Percentiles rank a stretch among this genome's conserved stretches.
Conservation (phyloP, 2,329 filamentous ascomycete genomes). For the Xylariaceae sp. region DNA sequence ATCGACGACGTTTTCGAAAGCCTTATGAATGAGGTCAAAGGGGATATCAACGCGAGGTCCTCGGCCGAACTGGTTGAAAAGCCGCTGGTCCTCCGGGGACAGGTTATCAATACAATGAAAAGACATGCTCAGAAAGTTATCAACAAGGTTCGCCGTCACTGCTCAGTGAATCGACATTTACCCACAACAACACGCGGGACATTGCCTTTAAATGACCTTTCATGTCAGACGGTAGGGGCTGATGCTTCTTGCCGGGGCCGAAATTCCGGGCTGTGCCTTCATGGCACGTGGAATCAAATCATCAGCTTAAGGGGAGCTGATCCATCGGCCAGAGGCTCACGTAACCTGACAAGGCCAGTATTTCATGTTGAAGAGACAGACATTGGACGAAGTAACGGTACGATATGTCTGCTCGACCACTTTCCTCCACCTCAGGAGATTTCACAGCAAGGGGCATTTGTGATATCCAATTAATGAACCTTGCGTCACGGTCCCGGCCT, state of each 20-base stretch:
- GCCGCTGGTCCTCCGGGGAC: conserved; percentile 32
- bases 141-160: background rate
- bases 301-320: conserved; percentile 1
- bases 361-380: background rate
- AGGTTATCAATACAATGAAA: conserved; percentile 38
- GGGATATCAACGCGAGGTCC: conserved; percentile 39
- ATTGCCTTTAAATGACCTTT: conserved; percentile 1
- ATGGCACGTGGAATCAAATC: background rate
- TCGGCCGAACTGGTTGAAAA: conserved; percentile 39
- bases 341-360: background rate
- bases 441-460: background rate
- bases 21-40: conserved; percentile 44
- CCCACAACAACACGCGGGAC: background rate
- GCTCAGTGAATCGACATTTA: background rate
- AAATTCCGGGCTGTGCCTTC: background rate
- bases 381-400: background rate
- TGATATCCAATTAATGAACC: conserved; percentile 3
- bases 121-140: conserved; percentile 24
- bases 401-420: conserved; percentile 1
- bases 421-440: background rate
- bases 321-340: conserved; percentile 9
- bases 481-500: no score
- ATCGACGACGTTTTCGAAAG: conserved; percentile 43
- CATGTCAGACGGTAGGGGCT: conserved; percentile 8
- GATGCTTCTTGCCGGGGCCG: background rate